Evolutionary conservation across 1,139 yeast genomes (phyloP).

Genomic region (Groenewaldozyma auringiensis): DNA sequence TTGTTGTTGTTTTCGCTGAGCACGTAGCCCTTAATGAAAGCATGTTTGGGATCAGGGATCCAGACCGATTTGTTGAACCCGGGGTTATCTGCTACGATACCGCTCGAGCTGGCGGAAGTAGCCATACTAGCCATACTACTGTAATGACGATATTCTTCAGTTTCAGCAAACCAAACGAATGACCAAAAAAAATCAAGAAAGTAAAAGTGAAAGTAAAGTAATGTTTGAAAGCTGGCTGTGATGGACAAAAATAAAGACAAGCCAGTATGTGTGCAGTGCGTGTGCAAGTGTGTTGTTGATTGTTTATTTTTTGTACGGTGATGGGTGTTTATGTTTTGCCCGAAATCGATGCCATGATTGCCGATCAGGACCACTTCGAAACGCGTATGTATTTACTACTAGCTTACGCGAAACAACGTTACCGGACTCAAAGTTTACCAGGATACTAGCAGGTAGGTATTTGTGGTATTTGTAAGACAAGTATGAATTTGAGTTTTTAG

Average conservation of each 20-base stretch:
- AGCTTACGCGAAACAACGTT: too few relatives aligned
- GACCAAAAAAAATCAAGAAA: background rate
- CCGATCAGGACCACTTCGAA: background rate
- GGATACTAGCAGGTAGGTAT: too few relatives aligned
- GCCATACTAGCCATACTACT: too few relatives aligned
- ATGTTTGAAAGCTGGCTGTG: background rate
- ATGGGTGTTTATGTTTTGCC: constrained; percentile 4
- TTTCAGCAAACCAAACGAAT: background rate
- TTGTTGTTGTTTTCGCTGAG: constrained; percentile 43
- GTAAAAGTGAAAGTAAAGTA: background rate
- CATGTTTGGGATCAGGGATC: constrained; percentile 62
- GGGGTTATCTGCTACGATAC: constrained; percentile 36
- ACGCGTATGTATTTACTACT: too few relatives aligned
- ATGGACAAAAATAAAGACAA: background rate
- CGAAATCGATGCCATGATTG: background rate
- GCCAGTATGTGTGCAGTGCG: too few relatives aligned
- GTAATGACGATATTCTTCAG: too few relatives aligned
- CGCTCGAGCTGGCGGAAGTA: too few relatives aligned
- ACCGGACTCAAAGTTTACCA: too few relatives aligned
- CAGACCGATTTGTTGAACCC: constrained; percentile 66
- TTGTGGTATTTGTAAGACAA: too few relatives aligned
- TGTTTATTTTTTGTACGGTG: background rate
- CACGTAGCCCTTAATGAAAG: constrained; percentile 66
- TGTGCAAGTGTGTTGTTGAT: background rate
- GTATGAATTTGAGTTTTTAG: too few relatives aligned